These are phyloP conservation scores for Colletotrichum theobromicola DNA, from an alignment of 2,329 filamentous ascomycete species.

Conservation along the genomic window DNA sequence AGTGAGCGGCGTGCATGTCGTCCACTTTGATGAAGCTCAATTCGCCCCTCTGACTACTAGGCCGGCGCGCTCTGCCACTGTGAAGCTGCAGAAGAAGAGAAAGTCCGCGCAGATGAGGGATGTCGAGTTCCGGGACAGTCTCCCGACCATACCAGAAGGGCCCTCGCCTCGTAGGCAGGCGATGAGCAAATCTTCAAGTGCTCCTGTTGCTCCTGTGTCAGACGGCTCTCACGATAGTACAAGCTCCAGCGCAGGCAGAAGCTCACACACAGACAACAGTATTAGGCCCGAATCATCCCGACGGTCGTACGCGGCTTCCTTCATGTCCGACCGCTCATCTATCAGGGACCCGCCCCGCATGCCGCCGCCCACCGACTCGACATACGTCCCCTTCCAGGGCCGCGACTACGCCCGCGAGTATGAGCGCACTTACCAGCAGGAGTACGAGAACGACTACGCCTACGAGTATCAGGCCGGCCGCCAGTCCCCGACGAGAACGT, in stretches of 20 bases:
- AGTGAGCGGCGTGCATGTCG: neutral
- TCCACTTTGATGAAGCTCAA: constrained; percentile 18
- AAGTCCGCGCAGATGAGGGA: constrained; percentile 30
- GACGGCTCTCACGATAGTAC: neutral
- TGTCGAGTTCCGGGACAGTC: constrained; percentile 38
- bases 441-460: constrained; percentile 16
- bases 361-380: constrained; percentile 64
- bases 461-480: constrained; percentile 16
- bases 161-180: constrained; percentile 48
- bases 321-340: constrained; percentile 54
- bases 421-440: constrained; percentile 26
- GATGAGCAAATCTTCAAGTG: constrained; percentile 37
- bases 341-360: constrained; percentile 65
- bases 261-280: constrained; percentile 44
- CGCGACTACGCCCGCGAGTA: constrained; percentile 39
- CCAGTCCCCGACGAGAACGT: constrained; percentile 61
- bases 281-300: constrained; percentile 50
- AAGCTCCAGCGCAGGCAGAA: constrained; percentile 38
- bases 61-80: constrained; percentile 35
- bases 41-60: constrained; percentile 21
- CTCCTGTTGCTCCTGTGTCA: constrained; percentile 23
- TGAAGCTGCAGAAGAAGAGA: constrained; percentile 56
- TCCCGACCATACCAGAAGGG: constrained; percentile 59
- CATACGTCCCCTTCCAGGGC: constrained; percentile 64
- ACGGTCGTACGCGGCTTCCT: constrained; percentile 58